Base-by-base conservation (phyloP, 2,329 filamentous ascomycete species). In the Malbranchea zuffiana region DNA sequence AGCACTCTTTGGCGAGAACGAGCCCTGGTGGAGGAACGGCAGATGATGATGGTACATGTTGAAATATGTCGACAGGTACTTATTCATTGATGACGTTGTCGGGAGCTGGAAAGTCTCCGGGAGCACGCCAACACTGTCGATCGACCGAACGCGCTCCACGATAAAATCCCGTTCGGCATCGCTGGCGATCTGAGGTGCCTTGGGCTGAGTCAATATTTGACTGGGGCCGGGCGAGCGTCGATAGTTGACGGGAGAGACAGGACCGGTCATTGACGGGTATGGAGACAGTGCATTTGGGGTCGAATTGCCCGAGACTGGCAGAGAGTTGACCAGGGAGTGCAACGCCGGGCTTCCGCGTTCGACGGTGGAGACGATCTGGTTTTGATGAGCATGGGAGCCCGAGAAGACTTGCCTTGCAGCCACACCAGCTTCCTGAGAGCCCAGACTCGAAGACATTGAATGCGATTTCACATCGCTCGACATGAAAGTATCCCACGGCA, bases 11-110 rank as follows among this genome's bases (percentile, higher is more conserved):
- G 87, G 83, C 46, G 78, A 75, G 64, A 96, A 96, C 0, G 90
- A 92, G 11, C 83, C 76, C 29, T 88, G 87, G 55, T 98, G 90
- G 56, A 98, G 63, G 66, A 98, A 96, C 1, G 90, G 90, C 54
- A 96, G 65, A 55, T 98, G 90, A 52, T 94, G 90, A 56, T 98
- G 90, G 63, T 96, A 98, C 52, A 95, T 69, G 56, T 83, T 86
- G 61, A 96, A 98, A 68, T 96, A 98, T 1, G 88, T 94, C 42
- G 86, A 83, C 44, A 98, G 68, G 60, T 94, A 94, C 45, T 86
- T 77, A 63, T 98, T 96, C 57, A 96, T 66, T 2, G 83, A 81
- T 23, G 77, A 72, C 23, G 86, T 71, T 47, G 73, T 79, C 4
- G 90, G 90, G 30, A 96, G 72, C 47, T 85, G 81, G 70, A 96